These are phyloP conservation scores for Salix suchowensis DNA, from an alignment of 345 rosid genomes.

Conservation along the genomic window DNA sequence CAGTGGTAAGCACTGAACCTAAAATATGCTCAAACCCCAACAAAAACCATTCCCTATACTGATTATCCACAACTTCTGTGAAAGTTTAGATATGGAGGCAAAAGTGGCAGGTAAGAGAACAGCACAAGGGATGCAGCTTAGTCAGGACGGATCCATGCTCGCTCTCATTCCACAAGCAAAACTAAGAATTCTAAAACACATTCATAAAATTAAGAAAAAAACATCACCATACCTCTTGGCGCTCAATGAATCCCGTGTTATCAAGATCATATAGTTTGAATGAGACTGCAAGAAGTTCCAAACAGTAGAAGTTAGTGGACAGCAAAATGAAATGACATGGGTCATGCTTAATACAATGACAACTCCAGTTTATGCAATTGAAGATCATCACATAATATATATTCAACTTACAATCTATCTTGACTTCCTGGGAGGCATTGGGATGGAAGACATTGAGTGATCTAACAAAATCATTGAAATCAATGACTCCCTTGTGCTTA, in stretches of 20 bases:
- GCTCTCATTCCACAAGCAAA: background rate
- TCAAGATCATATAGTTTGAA: slow-evolving; percentile 94
- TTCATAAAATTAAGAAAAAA: background rate
- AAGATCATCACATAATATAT: background rate
- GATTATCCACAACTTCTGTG: background rate
- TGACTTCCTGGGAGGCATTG: slow-evolving; percentile 69
- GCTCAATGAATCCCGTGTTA: slow-evolving; percentile 85
- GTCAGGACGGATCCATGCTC: no score
- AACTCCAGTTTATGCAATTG: background rate
- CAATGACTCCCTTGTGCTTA: slow-evolving; percentile 83
- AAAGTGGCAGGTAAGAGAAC: background rate
- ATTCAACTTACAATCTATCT: slow-evolving; percentile 73
- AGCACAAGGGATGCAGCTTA: background rate
- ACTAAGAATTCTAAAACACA: background rate
- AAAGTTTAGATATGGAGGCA: background rate
- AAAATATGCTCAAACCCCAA: background rate
- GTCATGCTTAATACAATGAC: background rate
- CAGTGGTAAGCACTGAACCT: background rate
- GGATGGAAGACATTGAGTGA: slow-evolving; percentile 91
- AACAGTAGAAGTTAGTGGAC: background rate
- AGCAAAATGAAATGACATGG: background rate
- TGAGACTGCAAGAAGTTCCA: slow-evolving; percentile 58
- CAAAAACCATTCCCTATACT: background rate
- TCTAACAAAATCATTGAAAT: slow-evolving; percentile 91
- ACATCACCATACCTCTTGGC: slow-evolving; percentile 66